phyloP scores from a whole-genome alignment of 2,329 filamentous ascomycete genomes.

The Cordyceps tenuipes region DNA sequence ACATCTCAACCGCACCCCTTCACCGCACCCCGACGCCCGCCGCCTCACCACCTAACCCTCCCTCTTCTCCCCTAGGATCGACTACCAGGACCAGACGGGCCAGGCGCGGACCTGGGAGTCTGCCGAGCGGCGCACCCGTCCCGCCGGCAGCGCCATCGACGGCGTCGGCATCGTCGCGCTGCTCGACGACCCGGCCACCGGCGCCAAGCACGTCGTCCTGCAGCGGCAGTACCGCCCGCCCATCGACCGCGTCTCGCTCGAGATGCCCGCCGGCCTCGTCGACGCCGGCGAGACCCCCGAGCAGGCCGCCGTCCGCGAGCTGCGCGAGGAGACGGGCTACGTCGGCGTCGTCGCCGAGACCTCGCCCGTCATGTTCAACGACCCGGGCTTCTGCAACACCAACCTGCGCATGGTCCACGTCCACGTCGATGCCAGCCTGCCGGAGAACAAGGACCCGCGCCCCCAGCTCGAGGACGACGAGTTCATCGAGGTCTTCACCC shows the following conservation, averaged over 20 bases:
- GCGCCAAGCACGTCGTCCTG: slow-evolving; percentile 47
- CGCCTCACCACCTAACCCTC: not conserved
- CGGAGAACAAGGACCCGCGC: slow-evolving; percentile 60
- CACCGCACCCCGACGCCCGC: not conserved
- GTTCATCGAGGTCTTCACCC: slow-evolving; percentile 71
- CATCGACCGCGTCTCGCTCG: slow-evolving; percentile 49
- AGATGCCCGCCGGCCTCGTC: slow-evolving; percentile 56
- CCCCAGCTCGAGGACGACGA: slow-evolving; percentile 70
- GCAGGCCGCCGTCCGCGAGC: slow-evolving; percentile 53
- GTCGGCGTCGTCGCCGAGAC: slow-evolving; percentile 46
- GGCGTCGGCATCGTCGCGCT: slow-evolving; percentile 67
- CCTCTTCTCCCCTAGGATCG: slow-evolving; percentile 34
- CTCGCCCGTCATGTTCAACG: slow-evolving; percentile 60
- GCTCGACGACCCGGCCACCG: slow-evolving; percentile 39
- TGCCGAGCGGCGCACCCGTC: slow-evolving; percentile 61
- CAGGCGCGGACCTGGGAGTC: slow-evolving; percentile 60
- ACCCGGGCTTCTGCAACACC: slow-evolving; percentile 59
- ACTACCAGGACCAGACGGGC: slow-evolving; percentile 56
- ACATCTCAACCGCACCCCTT: not conserved
- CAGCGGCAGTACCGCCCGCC: slow-evolving; percentile 62
- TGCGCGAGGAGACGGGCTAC: slow-evolving; percentile 61
- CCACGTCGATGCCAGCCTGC: slow-evolving; percentile 57
- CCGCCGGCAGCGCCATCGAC: slow-evolving; percentile 53
- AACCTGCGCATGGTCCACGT: slow-evolving; percentile 66
- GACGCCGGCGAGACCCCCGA: slow-evolving; percentile 55